Evolutionary conservation across 2,329 filamentous ascomycete genomes (phyloP), one percentile per base, ranked within the genome.

Genomic region (Penicillium sp.): DNA sequence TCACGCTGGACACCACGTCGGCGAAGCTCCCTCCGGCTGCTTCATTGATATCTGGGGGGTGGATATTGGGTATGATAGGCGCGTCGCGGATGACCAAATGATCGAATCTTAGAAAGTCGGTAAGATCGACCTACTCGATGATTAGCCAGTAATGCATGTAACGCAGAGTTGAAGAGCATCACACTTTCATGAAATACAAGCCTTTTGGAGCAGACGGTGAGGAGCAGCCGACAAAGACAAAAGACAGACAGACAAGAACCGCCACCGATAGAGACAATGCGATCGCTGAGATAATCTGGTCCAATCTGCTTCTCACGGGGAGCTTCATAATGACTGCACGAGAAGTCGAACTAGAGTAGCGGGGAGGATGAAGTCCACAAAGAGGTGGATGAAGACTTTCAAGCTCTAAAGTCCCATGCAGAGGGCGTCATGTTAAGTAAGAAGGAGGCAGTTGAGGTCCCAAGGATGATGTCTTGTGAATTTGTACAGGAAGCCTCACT

Each of bases 201-300:
- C 26, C 42, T 21, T 33, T 27, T 9, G 42, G 50, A 25, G 54
- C 42, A n/a, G 54, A 52, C n/a, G 54, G 42, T n/a, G 48, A 56
- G 19, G 42, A 31, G 48, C 48, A 56, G 25, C 54, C 48, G 21
- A 46, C 43, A 47, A 56, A 56, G 5, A 52, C 37, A 26, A 56
- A 26, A 16, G 44, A 21, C 16, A 56, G 54, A 47, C 48, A 56
- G 42, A 51, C 27, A 26, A 56, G 51, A 26, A 42, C 42, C 21
- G 23, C 25, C 14, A 45, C n/a, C 14, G 54, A 56, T 31, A 56
- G 39, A 33, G 29, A 29, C 23, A 56, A 52, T 14, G 29, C 29
- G 37, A 31, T 31, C 16, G n/a, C 25, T 13, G 21, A 25, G 31
- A 26, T 37, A 3, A 50, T 23, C 19, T 37, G 47, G 37, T 50